phyloP scores from a whole-genome alignment of 495 filamentous ascomycete species.

The Penicillium ochrochloron region DNA sequence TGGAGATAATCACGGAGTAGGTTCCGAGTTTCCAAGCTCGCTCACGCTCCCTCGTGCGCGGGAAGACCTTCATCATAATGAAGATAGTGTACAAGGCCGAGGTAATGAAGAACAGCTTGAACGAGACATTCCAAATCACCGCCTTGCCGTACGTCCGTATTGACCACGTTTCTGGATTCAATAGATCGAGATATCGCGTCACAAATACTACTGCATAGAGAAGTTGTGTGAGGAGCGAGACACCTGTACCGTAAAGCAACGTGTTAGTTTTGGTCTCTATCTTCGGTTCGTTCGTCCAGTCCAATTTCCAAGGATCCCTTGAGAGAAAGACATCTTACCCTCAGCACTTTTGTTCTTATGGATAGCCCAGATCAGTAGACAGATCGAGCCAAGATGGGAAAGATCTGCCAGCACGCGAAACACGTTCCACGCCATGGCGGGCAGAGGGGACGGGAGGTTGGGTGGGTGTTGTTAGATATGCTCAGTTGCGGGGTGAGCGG shows the following conservation, averaged over 20 bases:
- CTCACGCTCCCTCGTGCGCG: conserved; percentile 87
- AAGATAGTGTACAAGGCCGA: conserved; percentile 87
- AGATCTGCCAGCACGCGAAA: conserved; percentile 84
- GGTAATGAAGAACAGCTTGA: conserved; percentile 84
- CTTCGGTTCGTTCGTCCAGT: not conserved
- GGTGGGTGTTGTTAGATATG: not conserved
- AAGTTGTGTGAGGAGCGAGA: conserved; percentile 92
- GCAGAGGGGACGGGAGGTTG: conserved; percentile 3
- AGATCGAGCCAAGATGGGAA: conserved; percentile 82
- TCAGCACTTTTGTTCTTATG: conserved; percentile 87
- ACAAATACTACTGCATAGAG: conserved; percentile 88
- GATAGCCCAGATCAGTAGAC: conserved; percentile 89
- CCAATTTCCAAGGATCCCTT: not conserved
- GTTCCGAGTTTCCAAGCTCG: conserved; percentile 86
- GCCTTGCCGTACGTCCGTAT: conserved; percentile 12
- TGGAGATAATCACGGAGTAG: conserved; percentile 61
- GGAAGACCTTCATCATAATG: conserved; percentile 84
- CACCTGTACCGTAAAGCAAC: conserved; percentile 54
- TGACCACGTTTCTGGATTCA: conserved; percentile 47
- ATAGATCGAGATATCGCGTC: conserved; percentile 85
- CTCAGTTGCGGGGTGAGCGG: conserved; percentile 12
- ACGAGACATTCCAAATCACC: conserved; percentile 58
- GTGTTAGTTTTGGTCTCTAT: conserved; percentile 19
- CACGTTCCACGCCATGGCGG: conserved; percentile 55
- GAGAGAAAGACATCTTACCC: conserved; percentile 52